Evolutionary conservation across 495 filamentous ascomycete genomes (phyloP).

Genomic region (Aspergillus sclerotioniger): DNA sequence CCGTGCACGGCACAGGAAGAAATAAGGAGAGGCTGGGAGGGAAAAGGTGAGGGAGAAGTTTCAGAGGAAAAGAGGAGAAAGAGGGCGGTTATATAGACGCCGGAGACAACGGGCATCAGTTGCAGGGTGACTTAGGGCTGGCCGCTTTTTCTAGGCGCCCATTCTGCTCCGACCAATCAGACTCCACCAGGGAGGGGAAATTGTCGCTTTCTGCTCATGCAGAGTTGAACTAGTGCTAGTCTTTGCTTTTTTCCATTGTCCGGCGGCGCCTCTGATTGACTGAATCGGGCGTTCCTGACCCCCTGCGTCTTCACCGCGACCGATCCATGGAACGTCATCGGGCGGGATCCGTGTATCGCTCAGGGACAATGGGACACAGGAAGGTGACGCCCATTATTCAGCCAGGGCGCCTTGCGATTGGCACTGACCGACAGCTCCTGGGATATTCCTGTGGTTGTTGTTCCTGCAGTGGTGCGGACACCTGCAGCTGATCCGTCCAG

Average conservation of each 20-base stretch:
- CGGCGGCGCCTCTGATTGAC: background rate
- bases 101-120: background rate
- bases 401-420: background rate
- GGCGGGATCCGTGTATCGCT: background rate
- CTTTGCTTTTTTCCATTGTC: background rate
- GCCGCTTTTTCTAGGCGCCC: background rate
- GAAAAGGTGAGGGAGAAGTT: constrained; percentile 6
- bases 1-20: constrained; percentile 9
- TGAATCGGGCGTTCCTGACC: background rate
- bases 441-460: background rate
- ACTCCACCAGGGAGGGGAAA: background rate
- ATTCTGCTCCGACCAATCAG: background rate
- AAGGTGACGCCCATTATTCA: background rate
- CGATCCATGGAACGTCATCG: constrained; percentile 4
- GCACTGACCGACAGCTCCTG: background rate
- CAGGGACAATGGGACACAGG: background rate
- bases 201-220: background rate
- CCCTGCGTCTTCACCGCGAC: constrained; percentile 1
- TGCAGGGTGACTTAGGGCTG: background rate
- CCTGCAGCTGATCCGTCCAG: background rate
- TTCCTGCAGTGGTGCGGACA: background rate
- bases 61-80: constrained; percentile 11
- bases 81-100: constrained; percentile 3
- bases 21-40: constrained; percentile 20
- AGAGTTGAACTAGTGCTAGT: background rate